Evolutionary conservation across 176 grass and related monocot genomes (phyloP).

Genomic region (Chrysopogon serrulatus): DNA sequence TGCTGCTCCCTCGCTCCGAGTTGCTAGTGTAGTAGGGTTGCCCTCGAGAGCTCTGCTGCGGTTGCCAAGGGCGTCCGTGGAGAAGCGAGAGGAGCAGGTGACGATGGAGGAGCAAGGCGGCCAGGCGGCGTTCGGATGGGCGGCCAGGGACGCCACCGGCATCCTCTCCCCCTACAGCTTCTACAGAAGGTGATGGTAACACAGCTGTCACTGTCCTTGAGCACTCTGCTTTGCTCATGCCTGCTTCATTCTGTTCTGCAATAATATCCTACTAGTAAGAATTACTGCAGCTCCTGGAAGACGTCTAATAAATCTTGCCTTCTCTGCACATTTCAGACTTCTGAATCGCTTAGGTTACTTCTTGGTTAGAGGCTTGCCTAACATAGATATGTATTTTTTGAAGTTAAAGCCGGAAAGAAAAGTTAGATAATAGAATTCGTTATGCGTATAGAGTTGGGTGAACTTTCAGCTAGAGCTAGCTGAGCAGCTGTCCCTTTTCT

Average conservation of each 20-base stretch:
- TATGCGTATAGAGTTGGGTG: background rate
- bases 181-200: slow-evolving; percentile 38
- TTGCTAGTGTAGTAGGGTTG: background rate
- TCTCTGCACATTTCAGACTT: background rate
- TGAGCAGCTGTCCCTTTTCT: background rate
- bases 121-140: slow-evolving; percentile 54
- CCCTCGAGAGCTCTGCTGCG: background rate
- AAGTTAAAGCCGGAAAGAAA: background rate
- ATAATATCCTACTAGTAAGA: background rate
- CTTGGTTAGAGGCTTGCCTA: background rate
- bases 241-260: background rate
- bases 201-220: background rate
- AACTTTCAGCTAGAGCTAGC: background rate
- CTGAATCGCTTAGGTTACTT: background rate
- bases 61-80: background rate
- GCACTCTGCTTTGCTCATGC: background rate
- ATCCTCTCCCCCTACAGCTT: slow-evolving; percentile 59
- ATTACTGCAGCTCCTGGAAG: background rate
- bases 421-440: background rate
- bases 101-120: slow-evolving; percentile 33
- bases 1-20: background rate
- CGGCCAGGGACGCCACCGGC: slow-evolving; percentile 55
- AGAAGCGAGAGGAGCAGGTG: slow-evolving; percentile 12
- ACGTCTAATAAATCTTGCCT: background rate
- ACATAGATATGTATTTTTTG: background rate